Base-by-base conservation (phyloP, 495 filamentous ascomycete genomes). In the Aspergillus nidulans region DNA sequence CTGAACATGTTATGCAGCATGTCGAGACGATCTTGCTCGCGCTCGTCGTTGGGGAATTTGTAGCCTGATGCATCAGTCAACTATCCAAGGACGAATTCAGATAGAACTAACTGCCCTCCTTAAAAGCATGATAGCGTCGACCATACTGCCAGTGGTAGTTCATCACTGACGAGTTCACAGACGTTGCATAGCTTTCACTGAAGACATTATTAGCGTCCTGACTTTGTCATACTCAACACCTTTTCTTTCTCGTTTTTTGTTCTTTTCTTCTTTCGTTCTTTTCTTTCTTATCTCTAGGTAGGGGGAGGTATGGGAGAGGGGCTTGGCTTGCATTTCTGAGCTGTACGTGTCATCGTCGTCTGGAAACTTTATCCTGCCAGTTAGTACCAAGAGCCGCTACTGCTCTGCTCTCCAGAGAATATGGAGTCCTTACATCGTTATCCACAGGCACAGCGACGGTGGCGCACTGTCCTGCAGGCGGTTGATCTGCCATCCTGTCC, bases 1-100 rank as follows among this genome's bases (percentile, higher is more conserved):
- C 49, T 39, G 52, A 65, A 69, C 42, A 71, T 65, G 42, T 70
- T 56, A 57, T 77, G 70, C 3, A 57, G 55, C 25, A 67, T 21
- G 51, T 70, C 66, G 7, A 69, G 60, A 10, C 65, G 58, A 30
- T 66, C 61, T 6, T 58, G 58, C 26, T 68, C 67, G 39, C 36
- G 56, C 30, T 70, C 67, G 49, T 66, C 67, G 25, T 70, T 63
- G 49, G 60, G 56, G 40, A 56, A 51, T 15, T 50, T 56, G 26
- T 56, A 56, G 21, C 40, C 23, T 34, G 28, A 3, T n/a, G 3
- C 16, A 13, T 28, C 1, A 12, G 20, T 23, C 21, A 30, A n/a
- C n/a, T n/a, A n/a, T n/a, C n/a, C n/a, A n/a, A n/a, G n/a, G n/a
- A n/a, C n/a, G n/a, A n/a, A n/a, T n/a, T n/a, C 34, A 7, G 10